A percentile compares a stretch with the other conserved stretches of the same genome.
Conservation (phyloP, 768 basidiomycete species). For the Tulasnella calospora region DNA sequence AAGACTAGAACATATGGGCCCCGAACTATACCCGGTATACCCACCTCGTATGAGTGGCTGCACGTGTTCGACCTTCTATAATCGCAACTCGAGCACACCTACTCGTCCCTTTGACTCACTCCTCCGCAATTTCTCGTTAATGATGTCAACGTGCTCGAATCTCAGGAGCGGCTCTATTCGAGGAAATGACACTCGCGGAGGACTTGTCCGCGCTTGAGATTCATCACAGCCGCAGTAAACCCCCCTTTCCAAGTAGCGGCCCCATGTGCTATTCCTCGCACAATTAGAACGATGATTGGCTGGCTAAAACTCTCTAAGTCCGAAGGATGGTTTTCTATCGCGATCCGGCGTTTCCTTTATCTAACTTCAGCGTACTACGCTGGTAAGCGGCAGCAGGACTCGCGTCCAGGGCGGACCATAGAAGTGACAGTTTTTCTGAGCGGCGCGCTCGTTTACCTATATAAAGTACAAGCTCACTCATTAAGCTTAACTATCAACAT, state of each 20-base stretch:
- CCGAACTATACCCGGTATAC: neutral
- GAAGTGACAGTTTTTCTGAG: neutral
- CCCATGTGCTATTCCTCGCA: neutral
- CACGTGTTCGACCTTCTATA: neutral
- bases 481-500: neutral
- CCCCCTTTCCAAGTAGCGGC: neutral
- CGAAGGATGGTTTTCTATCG: no score
- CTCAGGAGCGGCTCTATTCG: no score
- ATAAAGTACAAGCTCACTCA: neutral
- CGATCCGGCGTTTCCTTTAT: no score
- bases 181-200: no score
- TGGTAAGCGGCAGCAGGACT: no score
- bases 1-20: no score
- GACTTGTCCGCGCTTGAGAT: no score
- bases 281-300: neutral
- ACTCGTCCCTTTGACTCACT: no score
- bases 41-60: neutral
- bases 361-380: no score
- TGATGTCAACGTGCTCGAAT: no score
- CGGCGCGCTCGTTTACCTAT: neutral
- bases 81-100: neutral
- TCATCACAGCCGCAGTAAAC: neutral
- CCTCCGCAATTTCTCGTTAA: no score
- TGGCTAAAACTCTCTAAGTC: no score
- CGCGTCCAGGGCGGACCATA: neutral